A percentile compares a stretch with the other conserved stretches of the same genome.
phyloP scores from a whole-genome alignment of 2,329 filamentous ascomycete genomes.

The Pseudogymnoascus sp. region DNA sequence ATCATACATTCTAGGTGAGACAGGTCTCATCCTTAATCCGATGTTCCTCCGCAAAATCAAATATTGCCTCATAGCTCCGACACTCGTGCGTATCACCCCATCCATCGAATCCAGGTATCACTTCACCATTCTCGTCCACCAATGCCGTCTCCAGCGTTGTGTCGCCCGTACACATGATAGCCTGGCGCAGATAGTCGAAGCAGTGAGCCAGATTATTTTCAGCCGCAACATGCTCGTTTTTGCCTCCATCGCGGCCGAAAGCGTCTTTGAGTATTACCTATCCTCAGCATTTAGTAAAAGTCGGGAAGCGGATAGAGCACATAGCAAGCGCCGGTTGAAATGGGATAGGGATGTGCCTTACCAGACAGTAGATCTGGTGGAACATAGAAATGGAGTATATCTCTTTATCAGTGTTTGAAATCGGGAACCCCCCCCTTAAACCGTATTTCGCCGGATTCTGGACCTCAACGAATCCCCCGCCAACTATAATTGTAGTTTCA shows the following conservation, averaged over 20 bases:
- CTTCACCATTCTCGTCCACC: neutral
- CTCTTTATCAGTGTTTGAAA: neutral
- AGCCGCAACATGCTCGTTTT: neutral
- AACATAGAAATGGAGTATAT: slow-evolving; percentile 2
- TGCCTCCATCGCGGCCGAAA: neutral
- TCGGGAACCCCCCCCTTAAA: neutral
- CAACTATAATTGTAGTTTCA: neutral
- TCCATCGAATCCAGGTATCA: neutral
- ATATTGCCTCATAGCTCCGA: neutral
- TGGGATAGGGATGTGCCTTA: neutral
- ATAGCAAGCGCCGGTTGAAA: neutral
- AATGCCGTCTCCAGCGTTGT: slow-evolving; percentile 30
- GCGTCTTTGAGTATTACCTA: neutral
- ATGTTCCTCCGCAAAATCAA: neutral
- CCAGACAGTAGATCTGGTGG: neutral
- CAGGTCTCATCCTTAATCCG: neutral
- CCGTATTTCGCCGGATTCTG: neutral
- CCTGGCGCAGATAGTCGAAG: slow-evolving; percentile 19
- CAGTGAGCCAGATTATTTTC: slow-evolving; percentile 15
- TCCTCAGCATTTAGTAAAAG: neutral
- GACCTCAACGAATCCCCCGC: neutral
- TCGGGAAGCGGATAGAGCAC: neutral
- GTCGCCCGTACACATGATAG: slow-evolving; percentile 17
- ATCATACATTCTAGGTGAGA: neutral
- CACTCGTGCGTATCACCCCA: neutral